These are phyloP conservation scores for Dactylis glomerata DNA, from an alignment of 176 grass and related monocot genomes.

Conservation along the genomic window DNA sequence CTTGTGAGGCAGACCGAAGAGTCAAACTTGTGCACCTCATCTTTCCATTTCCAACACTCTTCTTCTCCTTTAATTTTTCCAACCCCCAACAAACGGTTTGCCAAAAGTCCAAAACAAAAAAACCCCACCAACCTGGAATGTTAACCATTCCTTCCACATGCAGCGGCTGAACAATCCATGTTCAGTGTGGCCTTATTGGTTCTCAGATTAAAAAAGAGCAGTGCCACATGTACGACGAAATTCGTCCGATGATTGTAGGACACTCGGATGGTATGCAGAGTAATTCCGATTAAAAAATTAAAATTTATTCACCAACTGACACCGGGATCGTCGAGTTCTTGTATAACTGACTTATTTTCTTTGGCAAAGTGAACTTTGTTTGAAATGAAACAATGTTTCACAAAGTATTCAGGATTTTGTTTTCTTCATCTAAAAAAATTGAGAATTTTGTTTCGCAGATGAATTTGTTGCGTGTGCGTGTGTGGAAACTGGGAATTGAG, in stretches of 20 bases:
- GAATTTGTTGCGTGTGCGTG: neutral
- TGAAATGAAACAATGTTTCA: neutral
- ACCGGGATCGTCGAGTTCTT: neutral
- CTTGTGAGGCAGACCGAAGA: neutral
- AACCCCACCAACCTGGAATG: neutral
- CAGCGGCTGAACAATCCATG: neutral
- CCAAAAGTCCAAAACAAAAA: neutral
- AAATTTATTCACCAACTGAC: too few relatives aligned
- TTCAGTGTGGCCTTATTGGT: neutral
- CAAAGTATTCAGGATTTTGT: neutral
- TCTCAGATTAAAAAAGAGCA: too few relatives aligned
- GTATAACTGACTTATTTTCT: neutral
- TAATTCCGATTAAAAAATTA: too few relatives aligned
- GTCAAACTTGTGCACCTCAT: conserved; percentile 9
- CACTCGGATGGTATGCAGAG: too few relatives aligned
- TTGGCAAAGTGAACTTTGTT: neutral
- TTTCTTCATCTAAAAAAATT: too few relatives aligned
- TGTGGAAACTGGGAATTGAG: neutral
- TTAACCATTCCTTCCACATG: neutral
- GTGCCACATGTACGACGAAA: too few relatives aligned
- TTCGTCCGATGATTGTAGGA: too few relatives aligned
- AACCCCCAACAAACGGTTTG: neutral
- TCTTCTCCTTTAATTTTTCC: neutral
- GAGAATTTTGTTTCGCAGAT: too few relatives aligned
- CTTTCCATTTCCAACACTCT: neutral